These are phyloP conservation scores for Sclerotinia trifoliorum DNA, from an alignment of 2,329 filamentous ascomycete genomes.

Conservation along the genomic window DNA sequence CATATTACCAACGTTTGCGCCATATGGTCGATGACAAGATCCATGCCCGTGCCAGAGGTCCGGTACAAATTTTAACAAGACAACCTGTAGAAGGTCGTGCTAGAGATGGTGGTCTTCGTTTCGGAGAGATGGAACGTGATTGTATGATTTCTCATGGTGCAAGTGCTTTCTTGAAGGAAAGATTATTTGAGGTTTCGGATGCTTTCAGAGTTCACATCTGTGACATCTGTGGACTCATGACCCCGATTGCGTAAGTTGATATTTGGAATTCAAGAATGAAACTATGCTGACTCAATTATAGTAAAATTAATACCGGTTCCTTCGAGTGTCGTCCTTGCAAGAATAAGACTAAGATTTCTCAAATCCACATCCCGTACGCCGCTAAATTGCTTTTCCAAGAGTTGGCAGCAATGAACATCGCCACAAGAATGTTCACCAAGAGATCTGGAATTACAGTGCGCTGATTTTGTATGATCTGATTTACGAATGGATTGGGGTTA, in stretches of 20 bases:
- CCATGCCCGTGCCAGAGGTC: conserved; percentile 94
- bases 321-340: conserved; percentile 98
- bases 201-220: conserved; percentile 98
- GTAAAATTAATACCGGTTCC: conserved; percentile 89
- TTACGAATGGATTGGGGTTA: conserved; percentile 17
- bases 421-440: conserved; percentile 93
- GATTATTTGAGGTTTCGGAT: conserved; percentile 95
- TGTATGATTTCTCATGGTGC: conserved; percentile 99
- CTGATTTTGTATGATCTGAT: conserved; percentile 41
- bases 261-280: background rate
- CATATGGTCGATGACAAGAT: conserved; percentile 99
- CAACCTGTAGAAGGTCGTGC: conserved; percentile 98
- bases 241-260: conserved; percentile 86
- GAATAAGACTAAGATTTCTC: conserved; percentile 98
- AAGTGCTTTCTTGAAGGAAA: conserved; percentile 94
- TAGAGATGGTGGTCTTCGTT: conserved; percentile 93
- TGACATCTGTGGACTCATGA: conserved; percentile 98
- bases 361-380: conserved; percentile 96
- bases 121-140: conserved; percentile 99
- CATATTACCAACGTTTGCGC: conserved; percentile 96
- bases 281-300: conserved; percentile 42
- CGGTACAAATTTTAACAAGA: conserved; percentile 93
- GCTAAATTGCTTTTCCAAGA: conserved; percentile 99
- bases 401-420: conserved; percentile 97
- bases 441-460: conserved; percentile 72